phyloP scores from a whole-genome alignment of 1,284 basidiomycete genomes.

The Ceratobasidium sp. region DNA sequence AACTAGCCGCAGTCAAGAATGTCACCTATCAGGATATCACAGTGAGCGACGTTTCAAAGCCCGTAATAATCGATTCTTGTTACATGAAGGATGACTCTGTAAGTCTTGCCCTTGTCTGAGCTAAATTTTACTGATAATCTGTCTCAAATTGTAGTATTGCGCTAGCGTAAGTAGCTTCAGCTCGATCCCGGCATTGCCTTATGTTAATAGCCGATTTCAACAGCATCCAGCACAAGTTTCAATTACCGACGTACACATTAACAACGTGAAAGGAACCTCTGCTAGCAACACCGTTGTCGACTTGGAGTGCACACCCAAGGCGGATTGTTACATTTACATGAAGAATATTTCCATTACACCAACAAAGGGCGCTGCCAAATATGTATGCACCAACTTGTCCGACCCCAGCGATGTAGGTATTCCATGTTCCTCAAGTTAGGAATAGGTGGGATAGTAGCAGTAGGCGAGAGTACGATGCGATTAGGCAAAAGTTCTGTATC shows the following conservation, averaged over 20 bases:
- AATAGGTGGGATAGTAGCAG: not conserved
- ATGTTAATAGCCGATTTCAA: not conserved
- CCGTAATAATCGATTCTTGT: conserved; percentile 32
- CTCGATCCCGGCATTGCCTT: not conserved
- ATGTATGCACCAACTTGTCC: conserved; percentile 27
- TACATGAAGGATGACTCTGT: conserved; percentile 33
- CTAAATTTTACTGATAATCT: no score
- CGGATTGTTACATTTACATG: conserved; percentile 31
- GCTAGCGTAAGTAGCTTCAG: not conserved
- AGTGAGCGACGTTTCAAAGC: conserved; percentile 13
- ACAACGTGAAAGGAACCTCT: conserved; percentile 27
- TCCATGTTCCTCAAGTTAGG: conserved; percentile 23
- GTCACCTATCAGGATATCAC: conserved; percentile 36
- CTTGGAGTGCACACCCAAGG: conserved; percentile 25
- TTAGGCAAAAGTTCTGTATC: not conserved
- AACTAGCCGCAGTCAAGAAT: conserved; percentile 17
- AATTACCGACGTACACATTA: conserved; percentile 36
- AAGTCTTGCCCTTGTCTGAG: not conserved
- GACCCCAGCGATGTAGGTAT: conserved; percentile 34
- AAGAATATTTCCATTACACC: conserved; percentile 28
- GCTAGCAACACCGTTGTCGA: conserved; percentile 17
- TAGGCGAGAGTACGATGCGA: not conserved
- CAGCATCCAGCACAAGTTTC: conserved; percentile 27
- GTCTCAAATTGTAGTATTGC: no score
- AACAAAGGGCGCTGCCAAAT: conserved; percentile 20